A percentile compares a stretch with the other conserved stretches of the same genome.
phyloP scores from a whole-genome alignment of 768 basidiomycete species.

The Hygrocybe punicea region DNA sequence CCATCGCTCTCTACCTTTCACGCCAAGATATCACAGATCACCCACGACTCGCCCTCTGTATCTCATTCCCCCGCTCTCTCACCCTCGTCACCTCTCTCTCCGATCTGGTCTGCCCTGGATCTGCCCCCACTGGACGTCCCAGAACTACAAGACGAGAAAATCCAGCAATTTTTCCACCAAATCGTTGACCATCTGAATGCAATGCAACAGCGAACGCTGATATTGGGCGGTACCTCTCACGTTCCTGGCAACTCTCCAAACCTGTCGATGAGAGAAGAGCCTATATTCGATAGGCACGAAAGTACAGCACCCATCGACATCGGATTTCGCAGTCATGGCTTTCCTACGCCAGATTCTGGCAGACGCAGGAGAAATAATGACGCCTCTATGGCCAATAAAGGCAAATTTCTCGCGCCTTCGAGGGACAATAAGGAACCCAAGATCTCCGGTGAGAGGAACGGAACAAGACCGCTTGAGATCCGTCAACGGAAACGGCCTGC shows the following conservation, averaged over 20 bases:
- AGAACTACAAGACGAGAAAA: constrained; percentile 65
- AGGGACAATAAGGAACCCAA: background rate
- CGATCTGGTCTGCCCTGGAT: constrained; percentile 24
- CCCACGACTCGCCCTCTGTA: background rate
- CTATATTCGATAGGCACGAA: background rate
- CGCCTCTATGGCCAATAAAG: background rate
- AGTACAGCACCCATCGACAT: too few relatives aligned
- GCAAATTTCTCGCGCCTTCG: background rate
- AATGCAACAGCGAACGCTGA: constrained; percentile 55
- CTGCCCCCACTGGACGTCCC: constrained; percentile 58
- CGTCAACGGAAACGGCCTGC: constrained; percentile 26
- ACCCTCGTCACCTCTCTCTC: constrained; percentile 27
- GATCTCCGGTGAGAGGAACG: constrained; percentile 8
- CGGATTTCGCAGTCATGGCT: too few relatives aligned
- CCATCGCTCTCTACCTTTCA: constrained; percentile 12
- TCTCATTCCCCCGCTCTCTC: constrained; percentile 18
- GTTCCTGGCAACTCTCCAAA: background rate
- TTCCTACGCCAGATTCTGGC: too few relatives aligned
- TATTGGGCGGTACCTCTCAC: constrained; percentile 3
- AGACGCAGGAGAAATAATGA: background rate
- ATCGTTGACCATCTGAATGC: constrained; percentile 76
- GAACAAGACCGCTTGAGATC: constrained; percentile 47
- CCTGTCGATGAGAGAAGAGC: background rate
- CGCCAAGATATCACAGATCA: background rate
- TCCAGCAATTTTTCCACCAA: constrained; percentile 84